Evolutionary conservation across 164 flowering plant genomes (phyloP), one percentile per base, ranked within the genome.

Genomic region (Taxillus chinensis): DNA sequence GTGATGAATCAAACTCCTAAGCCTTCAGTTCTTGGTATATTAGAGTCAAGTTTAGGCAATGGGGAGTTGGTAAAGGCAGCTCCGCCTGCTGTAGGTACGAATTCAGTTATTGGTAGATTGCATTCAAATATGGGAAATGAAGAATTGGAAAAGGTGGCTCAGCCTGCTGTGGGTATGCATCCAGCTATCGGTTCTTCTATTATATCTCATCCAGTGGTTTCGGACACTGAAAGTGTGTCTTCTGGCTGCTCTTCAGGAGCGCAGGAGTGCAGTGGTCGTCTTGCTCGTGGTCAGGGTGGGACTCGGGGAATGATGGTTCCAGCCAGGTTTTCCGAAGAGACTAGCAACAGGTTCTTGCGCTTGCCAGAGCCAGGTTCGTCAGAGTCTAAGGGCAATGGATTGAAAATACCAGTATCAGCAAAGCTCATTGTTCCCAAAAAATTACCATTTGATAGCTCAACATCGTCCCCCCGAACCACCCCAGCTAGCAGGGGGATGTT

Each of bases 211-310:
- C 49, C 65, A 38, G 60, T 27, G 39, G 60, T 55, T 54, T 77
- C 80, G 10, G 87, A 83, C 67, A 64, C 74, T 13, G 87, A 79
- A 38, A 79, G 83, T 64, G 78, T 79, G 11, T 79, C 85, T 15
- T 79, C 82, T 17, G 78, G 78, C 43, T 71, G 81, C 48, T 67
- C 70, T 55, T 62, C 65, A 13, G 75, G 73, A 64, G 64, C 61
- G 8, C 73, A 54, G 50, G 79, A 74, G 39, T 41, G 41, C 27
- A 57, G 39, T 55, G 51, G 61, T 9, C 41, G 61, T 9, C 41
- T 50, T 14, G 63, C 57, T 40, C 68, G 38, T 13, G 66, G 46
- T 45, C 69, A 64, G 50, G 74, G 68, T 16, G 73, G 64, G n/a
- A 64, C 68, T 6, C 68, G 81, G 27, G 80, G 77, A 3, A 57